phyloP scores from a whole-genome alignment of 1,284 basidiomycete species.

The Cutaneotrichosporon sp. region DNA sequence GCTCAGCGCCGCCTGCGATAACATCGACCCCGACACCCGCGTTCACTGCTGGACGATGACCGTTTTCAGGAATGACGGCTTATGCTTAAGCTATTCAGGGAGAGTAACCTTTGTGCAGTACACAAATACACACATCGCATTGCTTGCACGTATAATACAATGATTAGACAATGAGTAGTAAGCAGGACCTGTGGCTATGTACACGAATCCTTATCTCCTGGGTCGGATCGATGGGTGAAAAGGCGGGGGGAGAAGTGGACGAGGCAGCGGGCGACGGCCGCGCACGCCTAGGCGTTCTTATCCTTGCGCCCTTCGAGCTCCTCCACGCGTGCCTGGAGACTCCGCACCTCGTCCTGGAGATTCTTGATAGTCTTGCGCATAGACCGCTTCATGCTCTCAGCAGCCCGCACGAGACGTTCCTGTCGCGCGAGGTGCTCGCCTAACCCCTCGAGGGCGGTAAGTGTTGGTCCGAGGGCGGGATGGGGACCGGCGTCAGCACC shows the following conservation, averaged over 20 bases:
- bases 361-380: slow-evolving; percentile 34
- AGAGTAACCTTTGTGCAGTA: too few species aligned
- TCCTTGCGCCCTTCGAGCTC: slow-evolving; percentile 6
- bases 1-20: too few species aligned
- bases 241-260: too few species aligned
- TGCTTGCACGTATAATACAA: not conserved
- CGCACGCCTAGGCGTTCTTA: not conserved
- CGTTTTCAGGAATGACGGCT: too few species aligned
- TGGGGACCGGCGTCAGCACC: slow-evolving; percentile 15
- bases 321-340: slow-evolving; percentile 9
- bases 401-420: slow-evolving; percentile 36
- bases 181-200: too few species aligned
- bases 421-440: slow-evolving; percentile 37
- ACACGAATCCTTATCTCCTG: too few species aligned
- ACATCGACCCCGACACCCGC: too few species aligned
- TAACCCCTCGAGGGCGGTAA: slow-evolving; percentile 25
- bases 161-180: not conserved
- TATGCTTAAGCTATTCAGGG: too few species aligned
- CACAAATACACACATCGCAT: not conserved
- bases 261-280: too few species aligned
- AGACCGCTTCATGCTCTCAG: slow-evolving; percentile 36
- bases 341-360: slow-evolving; percentile 28
- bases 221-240: too few species aligned
- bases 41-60: too few species aligned
- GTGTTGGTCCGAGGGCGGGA: slow-evolving; percentile 24